Conservation (phyloP, 2,329 filamentous ascomycete genomes). For the Eurotiales sp. region DNA sequence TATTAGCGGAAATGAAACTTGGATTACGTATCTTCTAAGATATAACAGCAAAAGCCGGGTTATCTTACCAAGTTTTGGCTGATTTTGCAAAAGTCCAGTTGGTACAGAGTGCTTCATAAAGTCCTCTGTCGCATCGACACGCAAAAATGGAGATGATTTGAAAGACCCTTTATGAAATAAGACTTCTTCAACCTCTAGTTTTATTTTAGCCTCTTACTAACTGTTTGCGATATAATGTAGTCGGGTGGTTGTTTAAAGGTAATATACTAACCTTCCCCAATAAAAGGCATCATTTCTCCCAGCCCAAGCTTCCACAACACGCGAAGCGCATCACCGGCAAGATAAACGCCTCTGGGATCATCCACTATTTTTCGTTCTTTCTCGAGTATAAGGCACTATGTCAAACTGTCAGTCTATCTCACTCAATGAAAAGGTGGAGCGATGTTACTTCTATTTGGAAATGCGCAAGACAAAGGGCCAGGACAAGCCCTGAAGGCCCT, state of each 20-base stretch:
- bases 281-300: background rate
- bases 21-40: no score
- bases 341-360: slow-evolving; percentile 2
- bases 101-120: background rate
- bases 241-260: no score
- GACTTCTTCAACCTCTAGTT: background rate
- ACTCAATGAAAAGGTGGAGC: background rate
- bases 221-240: background rate
- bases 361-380: background rate
- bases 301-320: slow-evolving; percentile 5
- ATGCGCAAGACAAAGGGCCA: slow-evolving; percentile 1
- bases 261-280: slow-evolving; percentile 2
- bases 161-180: background rate
- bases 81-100: slow-evolving; percentile 2
- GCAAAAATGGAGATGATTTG: background rate
- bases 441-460: background rate
- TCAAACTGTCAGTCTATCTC: background rate
- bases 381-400: slow-evolving; percentile 1
- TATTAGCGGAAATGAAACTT: background rate
- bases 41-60: no score
- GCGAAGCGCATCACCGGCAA: slow-evolving; percentile 1
- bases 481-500: slow-evolving; percentile 1
- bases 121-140: no score
- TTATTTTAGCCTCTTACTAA: background rate
- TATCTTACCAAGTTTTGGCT: slow-evolving; percentile 9